Evolutionary conservation across 106 monocot species (phyloP).

Genomic region (Vanilla planifolia): DNA sequence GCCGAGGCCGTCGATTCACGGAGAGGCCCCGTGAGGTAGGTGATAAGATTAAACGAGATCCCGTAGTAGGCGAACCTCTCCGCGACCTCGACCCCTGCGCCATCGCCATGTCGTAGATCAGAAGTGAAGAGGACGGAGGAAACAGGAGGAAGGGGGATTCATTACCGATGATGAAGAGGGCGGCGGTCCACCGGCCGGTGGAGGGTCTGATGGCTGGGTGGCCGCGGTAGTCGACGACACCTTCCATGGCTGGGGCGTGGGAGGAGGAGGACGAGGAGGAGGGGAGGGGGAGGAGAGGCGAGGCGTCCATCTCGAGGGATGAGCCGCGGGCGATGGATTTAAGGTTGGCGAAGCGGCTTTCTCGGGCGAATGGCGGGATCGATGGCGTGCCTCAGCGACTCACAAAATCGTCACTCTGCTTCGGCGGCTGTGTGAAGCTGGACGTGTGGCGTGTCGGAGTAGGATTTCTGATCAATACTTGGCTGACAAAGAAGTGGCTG

Average conservation of each 20-base stretch:
- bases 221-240: conserved; percentile 27
- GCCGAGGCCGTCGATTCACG: conserved; percentile 34
- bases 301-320: not conserved
- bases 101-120: not conserved
- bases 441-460: too few species aligned
- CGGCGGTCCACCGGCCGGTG: conserved; percentile 37
- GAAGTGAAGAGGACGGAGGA: not conserved
- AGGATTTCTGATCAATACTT: too few species aligned
- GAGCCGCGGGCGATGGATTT: too few species aligned
- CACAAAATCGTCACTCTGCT: too few species aligned
- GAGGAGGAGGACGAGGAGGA: not conserved
- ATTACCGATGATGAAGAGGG: conserved; percentile 39
- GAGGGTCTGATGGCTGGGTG: conserved; percentile 11
- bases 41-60: conserved; percentile 43
- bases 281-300: conserved; percentile 6
- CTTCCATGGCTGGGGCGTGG: not conserved
- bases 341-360: too few species aligned
- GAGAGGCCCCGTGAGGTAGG: conserved; percentile 51
- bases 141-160: not conserved
- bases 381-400: too few species aligned
- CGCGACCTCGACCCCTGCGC: conserved; percentile 44
- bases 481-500: too few species aligned
- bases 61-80: conserved; percentile 50
- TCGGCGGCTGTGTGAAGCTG: too few species aligned
- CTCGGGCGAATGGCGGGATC: too few species aligned